Evolutionary conservation across 352 stramenopile species (phyloP).

Genomic region (Globisporangium perplexum): DNA sequence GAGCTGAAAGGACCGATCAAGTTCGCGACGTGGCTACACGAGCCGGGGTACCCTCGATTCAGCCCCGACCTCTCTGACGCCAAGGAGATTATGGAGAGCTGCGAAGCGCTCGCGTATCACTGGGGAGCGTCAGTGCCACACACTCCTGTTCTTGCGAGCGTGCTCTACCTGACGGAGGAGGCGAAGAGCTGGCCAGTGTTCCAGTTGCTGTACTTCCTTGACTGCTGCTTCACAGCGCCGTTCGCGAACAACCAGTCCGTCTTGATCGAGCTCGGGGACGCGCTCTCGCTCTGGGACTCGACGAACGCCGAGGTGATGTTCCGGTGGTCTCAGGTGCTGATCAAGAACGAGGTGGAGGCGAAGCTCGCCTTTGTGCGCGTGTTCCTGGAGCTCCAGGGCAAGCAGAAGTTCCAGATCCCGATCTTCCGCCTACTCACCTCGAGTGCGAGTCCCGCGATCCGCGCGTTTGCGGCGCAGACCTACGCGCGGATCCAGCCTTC

Average conservation of each 20-base stretch:
- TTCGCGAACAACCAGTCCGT: slow-evolving; percentile 34
- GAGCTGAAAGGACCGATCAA: slow-evolving; percentile 59
- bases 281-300: slow-evolving; percentile 49
- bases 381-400: slow-evolving; percentile 68
- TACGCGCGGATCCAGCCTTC: slow-evolving; percentile 36
- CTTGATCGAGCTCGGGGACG: slow-evolving; percentile 41
- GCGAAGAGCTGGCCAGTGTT: slow-evolving; percentile 54
- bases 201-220: slow-evolving; percentile 62
- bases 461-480: slow-evolving; percentile 34
- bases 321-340: slow-evolving; percentile 57
- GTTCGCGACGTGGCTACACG: slow-evolving; percentile 66
- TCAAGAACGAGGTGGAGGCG: slow-evolving; percentile 49
- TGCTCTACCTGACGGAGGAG: slow-evolving; percentile 55
- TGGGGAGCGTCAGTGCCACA: slow-evolving; percentile 36
- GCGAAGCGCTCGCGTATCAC: slow-evolving; percentile 58
- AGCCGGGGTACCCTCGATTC: slow-evolving; percentile 51
- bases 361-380: slow-evolving; percentile 37
- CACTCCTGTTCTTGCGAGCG: slow-evolving; percentile 47
- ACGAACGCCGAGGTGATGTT: slow-evolving; percentile 63
- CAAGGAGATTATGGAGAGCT: slow-evolving; percentile 62
- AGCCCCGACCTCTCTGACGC: slow-evolving; percentile 58
- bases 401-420: slow-evolving; percentile 80
- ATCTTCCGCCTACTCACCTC: slow-evolving; percentile 53
- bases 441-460: slow-evolving; percentile 31
- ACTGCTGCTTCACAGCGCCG: slow-evolving; percentile 45